A percentile compares a stretch with the other conserved stretches of the same genome.
phyloP scores from a whole-genome alignment of 176 grass and related monocot species.

The Tuctoria greenei region DNA sequence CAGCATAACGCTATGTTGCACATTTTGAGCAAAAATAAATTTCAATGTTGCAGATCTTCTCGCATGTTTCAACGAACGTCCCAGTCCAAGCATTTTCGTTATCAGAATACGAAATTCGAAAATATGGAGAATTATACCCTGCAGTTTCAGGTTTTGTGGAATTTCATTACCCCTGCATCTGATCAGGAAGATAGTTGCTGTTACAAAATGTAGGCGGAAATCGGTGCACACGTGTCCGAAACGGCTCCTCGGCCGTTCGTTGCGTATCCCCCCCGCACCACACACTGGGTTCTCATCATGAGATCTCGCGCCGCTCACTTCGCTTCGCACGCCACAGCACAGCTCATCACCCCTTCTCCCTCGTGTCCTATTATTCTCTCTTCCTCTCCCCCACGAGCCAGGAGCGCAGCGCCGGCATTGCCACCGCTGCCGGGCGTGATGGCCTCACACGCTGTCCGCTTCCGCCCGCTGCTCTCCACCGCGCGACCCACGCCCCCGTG shows the following conservation, averaged over 20 bases:
- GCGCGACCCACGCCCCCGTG: not conserved
- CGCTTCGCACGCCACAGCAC: not conserved
- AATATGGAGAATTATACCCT: too few species aligned
- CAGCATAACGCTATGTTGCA: too few species aligned
- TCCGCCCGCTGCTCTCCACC: slow-evolving; percentile 40
- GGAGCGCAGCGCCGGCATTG: not conserved
- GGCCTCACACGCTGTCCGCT: slow-evolving; percentile 32
- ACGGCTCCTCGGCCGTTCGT: not conserved
- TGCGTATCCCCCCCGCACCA: not conserved
- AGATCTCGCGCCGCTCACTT: slow-evolving; percentile 14
- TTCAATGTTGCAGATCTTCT: too few species aligned
- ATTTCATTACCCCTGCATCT: not conserved
- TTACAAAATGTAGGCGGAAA: not conserved
- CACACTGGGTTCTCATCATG: not conserved
- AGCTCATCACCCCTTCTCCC: not conserved
- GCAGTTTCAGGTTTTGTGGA: not conserved
- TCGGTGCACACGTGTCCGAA: not conserved
- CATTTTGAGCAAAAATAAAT: too few species aligned
- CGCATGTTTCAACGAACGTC: too few species aligned
- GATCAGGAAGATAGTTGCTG: not conserved
- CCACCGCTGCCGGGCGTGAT: slow-evolving; percentile 1
- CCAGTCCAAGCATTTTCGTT: too few species aligned
- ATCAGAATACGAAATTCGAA: too few species aligned
- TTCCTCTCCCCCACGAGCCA: not conserved
- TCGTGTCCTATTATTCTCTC: not conserved